Evolutionary conservation across 352 stramenopile genomes (phyloP).

Genomic region (Globisporangium alternatum): DNA sequence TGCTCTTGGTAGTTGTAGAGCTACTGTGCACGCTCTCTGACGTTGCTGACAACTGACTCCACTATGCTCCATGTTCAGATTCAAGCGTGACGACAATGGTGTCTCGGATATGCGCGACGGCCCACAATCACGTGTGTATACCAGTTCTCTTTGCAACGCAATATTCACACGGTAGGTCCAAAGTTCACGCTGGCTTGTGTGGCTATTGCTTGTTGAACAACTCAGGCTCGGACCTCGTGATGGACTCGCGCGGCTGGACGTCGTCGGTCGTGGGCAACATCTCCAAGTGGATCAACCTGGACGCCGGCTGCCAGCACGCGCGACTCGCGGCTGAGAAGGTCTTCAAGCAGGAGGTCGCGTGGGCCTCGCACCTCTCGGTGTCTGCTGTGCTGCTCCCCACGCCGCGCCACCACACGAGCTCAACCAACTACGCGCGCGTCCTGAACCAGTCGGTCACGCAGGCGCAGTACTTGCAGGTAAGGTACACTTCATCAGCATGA

Average conservation of each 20-base stretch:
- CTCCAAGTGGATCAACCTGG: constrained; percentile 80
- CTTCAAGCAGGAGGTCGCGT: constrained; percentile 93
- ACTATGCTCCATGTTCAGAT: constrained; percentile 24
- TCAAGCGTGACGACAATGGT: constrained; percentile 62
- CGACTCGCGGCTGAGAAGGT: constrained; percentile 65
- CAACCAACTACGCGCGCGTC: constrained; percentile 84
- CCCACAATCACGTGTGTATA: constrained; percentile 51
- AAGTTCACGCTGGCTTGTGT: neutral
- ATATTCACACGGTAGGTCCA: no score
- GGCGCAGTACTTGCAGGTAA: constrained; percentile 44
- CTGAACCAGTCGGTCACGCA: constrained; percentile 79
- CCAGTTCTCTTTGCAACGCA: no score
- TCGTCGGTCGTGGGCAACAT: constrained; percentile 75
- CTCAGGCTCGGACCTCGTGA: constrained; percentile 73
- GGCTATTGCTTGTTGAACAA: neutral
- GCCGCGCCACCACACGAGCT: constrained; percentile 37
- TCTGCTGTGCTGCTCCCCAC: constrained; percentile 92
- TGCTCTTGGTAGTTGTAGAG: neutral
- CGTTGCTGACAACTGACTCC: no score
- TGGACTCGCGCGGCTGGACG: constrained; percentile 84
- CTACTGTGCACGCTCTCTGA: neutral
- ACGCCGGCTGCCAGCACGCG: constrained; percentile 33
- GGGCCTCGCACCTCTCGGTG: constrained; percentile 95
- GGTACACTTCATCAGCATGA: no score
- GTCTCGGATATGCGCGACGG: constrained; percentile 59